Conservation (phyloP, 805 yeast species). For the Wickerhamomyces subpelliculosus region DNA sequence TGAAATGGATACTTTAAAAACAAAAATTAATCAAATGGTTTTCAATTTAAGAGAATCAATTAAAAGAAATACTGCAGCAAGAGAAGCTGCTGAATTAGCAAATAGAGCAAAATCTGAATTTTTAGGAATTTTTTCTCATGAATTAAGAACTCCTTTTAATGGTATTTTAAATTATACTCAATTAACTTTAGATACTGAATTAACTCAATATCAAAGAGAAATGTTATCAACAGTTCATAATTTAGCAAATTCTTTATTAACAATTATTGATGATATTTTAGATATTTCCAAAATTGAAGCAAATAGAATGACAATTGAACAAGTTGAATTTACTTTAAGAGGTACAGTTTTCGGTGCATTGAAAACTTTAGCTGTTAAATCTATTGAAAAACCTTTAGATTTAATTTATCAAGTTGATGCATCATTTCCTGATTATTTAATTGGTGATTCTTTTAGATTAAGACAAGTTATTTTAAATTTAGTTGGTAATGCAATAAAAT, state of each 20-base stretch:
- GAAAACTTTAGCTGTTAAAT: conserved; percentile 83
- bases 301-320: conserved; percentile 87
- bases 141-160: conserved; percentile 86
- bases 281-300: conserved; percentile 94
- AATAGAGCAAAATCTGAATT: conserved; percentile 86
- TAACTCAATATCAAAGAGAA: conserved; percentile 87
- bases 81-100: conserved; percentile 91
- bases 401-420: conserved; percentile 77
- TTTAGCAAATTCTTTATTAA: conserved; percentile 75
- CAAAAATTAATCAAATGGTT: conserved; percentile 71
- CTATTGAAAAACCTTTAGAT: conserved; percentile 79
- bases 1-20: conserved; percentile 63
- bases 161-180: conserved; percentile 94
- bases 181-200: conserved; percentile 77
- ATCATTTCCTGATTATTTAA: conserved; percentile 78
- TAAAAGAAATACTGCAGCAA: conserved; percentile 86
- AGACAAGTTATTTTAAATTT: conserved; percentile 82
- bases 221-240: conserved; percentile 88
- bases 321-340: conserved; percentile 77
- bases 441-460: conserved; percentile 85
- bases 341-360: conserved; percentile 88
- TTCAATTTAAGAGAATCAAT: conserved; percentile 80
- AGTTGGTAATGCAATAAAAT: conserved; percentile 87
- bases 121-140: conserved; percentile 83
- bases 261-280: conserved; percentile 83